A percentile compares a stretch with the other conserved stretches of the same genome.
phyloP scores from a whole-genome alignment of 1,284 basidiomycete genomes.

The Cryptococcus sp. region DNA sequence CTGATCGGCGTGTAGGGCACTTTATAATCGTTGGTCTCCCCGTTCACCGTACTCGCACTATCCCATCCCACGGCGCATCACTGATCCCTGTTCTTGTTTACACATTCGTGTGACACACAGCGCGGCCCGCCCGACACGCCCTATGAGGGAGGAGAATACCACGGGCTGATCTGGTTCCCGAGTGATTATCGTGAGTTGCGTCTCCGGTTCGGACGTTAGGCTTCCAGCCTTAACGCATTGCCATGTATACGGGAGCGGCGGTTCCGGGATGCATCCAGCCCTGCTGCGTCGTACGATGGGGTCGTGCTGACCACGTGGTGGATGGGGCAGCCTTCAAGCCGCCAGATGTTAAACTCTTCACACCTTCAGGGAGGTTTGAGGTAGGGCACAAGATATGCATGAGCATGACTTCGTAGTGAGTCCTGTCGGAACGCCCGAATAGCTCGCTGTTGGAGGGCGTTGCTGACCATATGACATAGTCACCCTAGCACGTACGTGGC shows the following conservation, averaged over 20 bases:
- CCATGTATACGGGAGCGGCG: neutral
- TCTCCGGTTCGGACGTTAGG: slow-evolving; percentile 46
- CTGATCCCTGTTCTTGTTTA: neutral
- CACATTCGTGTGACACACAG: slow-evolving; percentile 49
- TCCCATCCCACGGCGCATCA: neutral
- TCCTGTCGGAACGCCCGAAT: slow-evolving; percentile 16
- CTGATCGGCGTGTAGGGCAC: slow-evolving; percentile 63
- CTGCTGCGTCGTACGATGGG: neutral
- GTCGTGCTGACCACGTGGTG: neutral
- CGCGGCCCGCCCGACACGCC: slow-evolving; percentile 90
- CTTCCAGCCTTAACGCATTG: neutral
- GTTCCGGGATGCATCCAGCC: no score
- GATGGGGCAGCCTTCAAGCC: slow-evolving; percentile 75
- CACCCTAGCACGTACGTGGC: slow-evolving; percentile 46
- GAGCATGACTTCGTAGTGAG: slow-evolving; percentile 90
- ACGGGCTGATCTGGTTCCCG: slow-evolving; percentile 71
- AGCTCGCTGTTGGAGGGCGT: neutral
- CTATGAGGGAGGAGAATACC: slow-evolving; percentile 88
- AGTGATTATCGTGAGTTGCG: slow-evolving; percentile 69
- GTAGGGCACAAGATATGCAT: slow-evolving; percentile 94
- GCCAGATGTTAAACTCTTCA: slow-evolving; percentile 96
- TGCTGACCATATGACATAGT: slow-evolving; percentile 16
- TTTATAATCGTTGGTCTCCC: slow-evolving; percentile 69
- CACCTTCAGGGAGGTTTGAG: slow-evolving; percentile 88
- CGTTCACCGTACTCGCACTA: neutral